Base-by-base conservation (phyloP, 2,329 filamentous ascomycete genomes). In the Microdochium trichocladiopsis region DNA sequence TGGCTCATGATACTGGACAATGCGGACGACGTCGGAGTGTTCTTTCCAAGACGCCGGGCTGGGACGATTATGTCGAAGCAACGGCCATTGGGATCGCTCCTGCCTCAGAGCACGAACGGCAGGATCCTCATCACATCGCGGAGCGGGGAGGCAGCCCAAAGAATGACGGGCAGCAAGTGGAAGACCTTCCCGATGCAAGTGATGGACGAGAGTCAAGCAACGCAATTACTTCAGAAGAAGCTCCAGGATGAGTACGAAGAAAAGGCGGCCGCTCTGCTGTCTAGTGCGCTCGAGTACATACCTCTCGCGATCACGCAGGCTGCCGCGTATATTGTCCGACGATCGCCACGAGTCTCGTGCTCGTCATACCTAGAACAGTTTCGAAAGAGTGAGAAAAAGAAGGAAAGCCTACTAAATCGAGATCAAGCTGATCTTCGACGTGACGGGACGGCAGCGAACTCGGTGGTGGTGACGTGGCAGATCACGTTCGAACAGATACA, bases 301-400 rank as follows among this genome's bases (percentile, higher is more conserved):
- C n/a, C n/a, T n/a, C n/a, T n/a, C n/a, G n/a, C n/a, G n/a, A n/a
- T n/a, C n/a, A n/a, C n/a, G 12, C n/a, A 37, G 33, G 33, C 33
- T 8, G 28, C 28, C 28, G 28, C 28, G 28, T 33, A 33, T 33
- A 33, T 33, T 14, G 28, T 5, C 53, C 56, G 49, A 51, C 53
- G 51, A 55, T 56, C 10, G 69, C 69, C 12, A 60, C 69, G 14
- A 55, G 66, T 36, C 52, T 71, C 28, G 28, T 33, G 28, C 28
- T 33, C 28, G 28, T 8, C 28, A 14, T 33, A 33, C 14, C 28
- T 33, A 14, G 28, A 33, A 33, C 8, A 33, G 28, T 33, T 33
- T 33, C 28, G 31, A 5, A 33, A 55, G 5, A 56, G 51, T 33
- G 52, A 60, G 21, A 9, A n/a, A n/a, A n/a, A n/a, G n/a, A n/a